Percentiles rank a stretch among this genome's conserved stretches.
Evolutionary conservation across 306 rosid species (phyloP).

Genomic region (Cucurbita ficifolia): DNA sequence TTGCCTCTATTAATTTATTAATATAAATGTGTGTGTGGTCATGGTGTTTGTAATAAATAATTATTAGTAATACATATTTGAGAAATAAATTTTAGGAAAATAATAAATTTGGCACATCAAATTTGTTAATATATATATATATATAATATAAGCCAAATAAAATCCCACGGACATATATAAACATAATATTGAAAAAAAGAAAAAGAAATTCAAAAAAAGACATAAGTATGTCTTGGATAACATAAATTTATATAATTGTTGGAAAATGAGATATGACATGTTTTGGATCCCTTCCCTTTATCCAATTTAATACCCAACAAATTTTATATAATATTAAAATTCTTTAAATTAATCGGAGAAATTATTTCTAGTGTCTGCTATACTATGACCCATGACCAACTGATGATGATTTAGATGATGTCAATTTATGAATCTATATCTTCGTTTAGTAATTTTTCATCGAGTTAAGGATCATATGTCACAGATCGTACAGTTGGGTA

Average conservation of each 20-base stretch:
- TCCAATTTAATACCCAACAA: background rate
- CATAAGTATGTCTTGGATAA: conserved; percentile 5
- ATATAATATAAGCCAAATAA: background rate
- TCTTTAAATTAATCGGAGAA: no score
- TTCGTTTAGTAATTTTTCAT: no score
- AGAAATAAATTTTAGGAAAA: no score
- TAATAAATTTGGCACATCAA: conserved; percentile 2
- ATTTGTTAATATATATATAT: background rate
- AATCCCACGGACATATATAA: background rate
- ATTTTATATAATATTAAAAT: background rate
- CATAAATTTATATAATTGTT: background rate
- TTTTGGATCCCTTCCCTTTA: background rate
- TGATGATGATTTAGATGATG: no score
- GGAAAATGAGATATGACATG: background rate
- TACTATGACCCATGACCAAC: no score
- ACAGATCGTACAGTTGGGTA: no score
- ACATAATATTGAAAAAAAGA: background rate
- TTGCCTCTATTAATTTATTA: background rate
- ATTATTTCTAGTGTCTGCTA: no score
- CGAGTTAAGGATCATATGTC: no score
- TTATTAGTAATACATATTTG: background rate
- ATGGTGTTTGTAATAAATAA: background rate
- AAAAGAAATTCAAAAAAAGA: background rate
- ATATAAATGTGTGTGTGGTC: background rate
- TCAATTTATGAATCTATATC: no score